A percentile compares a stretch with the other conserved stretches of the same genome.
phyloP scores from a whole-genome alignment of 768 basidiomycete species.

The Leucocoprinus sp. region DNA sequence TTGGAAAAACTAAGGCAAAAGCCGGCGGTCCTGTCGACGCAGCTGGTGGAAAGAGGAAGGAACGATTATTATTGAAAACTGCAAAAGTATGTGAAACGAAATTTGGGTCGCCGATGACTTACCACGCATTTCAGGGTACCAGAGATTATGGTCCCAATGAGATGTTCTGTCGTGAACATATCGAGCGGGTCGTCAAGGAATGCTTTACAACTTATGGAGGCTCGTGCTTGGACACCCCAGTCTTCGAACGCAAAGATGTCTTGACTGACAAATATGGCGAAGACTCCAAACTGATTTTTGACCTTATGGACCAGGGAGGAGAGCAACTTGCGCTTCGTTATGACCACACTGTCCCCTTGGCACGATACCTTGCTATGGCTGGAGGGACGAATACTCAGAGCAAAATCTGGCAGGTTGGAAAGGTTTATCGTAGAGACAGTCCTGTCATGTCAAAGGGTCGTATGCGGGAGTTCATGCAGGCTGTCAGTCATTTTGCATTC shows the following conservation, averaged over 20 bases:
- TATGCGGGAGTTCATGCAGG: conserved; percentile 98
- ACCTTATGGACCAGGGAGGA: conserved; percentile 95
- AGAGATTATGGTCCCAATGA: conserved; percentile 90
- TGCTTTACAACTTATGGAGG: conserved; percentile 88
- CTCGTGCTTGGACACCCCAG: conserved; percentile 91
- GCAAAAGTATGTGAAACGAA: conserved; percentile 60
- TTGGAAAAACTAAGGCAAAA: conserved; percentile 29
- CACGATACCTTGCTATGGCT: conserved; percentile 91
- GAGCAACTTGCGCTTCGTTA: conserved; percentile 92
- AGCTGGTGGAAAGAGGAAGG: conserved; percentile 41
- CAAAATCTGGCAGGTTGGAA: conserved; percentile 98
- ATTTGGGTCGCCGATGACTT: background rate
- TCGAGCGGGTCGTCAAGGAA: conserved; percentile 82
- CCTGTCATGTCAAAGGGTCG: conserved; percentile 97
- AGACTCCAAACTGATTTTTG: conserved; percentile 95
- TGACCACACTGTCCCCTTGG: conserved; percentile 96
- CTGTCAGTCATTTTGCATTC: conserved; percentile 40
- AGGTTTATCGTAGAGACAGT: conserved; percentile 93
- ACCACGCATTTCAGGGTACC: conserved; percentile 56
- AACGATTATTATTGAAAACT: conserved; percentile 75
- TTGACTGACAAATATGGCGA: conserved; percentile 96
- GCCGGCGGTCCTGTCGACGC: background rate
- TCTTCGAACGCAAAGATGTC: conserved; percentile 96
- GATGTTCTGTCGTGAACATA: conserved; percentile 85
- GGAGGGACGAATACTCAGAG: conserved; percentile 66